phyloP scores from a whole-genome alignment of 176 grass and related monocot species.

The Aegilops sharonensis region DNA sequence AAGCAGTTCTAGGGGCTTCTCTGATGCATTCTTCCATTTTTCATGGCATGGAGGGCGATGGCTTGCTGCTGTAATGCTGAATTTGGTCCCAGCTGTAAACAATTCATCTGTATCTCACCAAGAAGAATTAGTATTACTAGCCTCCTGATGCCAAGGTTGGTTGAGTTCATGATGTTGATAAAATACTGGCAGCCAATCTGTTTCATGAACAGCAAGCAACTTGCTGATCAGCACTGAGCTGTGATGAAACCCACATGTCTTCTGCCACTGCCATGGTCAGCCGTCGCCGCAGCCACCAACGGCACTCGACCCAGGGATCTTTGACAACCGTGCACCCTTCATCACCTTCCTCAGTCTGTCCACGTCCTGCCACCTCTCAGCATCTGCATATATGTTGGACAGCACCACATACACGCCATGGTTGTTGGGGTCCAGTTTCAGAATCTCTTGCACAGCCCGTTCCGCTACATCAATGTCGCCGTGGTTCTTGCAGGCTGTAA shows the following conservation, averaged over 20 bases:
- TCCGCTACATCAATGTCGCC: neutral
- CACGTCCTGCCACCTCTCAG: neutral
- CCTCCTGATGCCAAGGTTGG: neutral
- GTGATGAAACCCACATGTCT: neutral
- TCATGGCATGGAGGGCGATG: neutral
- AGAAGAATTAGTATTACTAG: neutral
- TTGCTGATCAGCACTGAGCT: neutral
- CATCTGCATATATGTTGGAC: conserved; percentile 20
- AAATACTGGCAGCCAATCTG: neutral
- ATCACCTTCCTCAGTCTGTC: neutral
- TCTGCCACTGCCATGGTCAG: neutral
- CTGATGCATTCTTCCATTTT: neutral
- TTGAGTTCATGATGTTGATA: neutral
- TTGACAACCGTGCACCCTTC: neutral
- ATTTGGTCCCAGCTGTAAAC: neutral
- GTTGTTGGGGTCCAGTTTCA: conserved; percentile 9
- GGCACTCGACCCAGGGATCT: neutral
- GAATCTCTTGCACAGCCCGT: neutral
- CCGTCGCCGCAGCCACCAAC: neutral
- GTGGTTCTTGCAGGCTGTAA: conserved; percentile 8
- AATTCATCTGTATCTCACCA: neutral
- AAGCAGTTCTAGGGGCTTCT: neutral
- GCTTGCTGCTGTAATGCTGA: neutral
- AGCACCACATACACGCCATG: conserved; percentile 8
- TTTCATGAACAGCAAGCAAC: neutral